Evolutionary conservation across 306 rosid species (phyloP).

Genomic region (Calophaca sinica): DNA sequence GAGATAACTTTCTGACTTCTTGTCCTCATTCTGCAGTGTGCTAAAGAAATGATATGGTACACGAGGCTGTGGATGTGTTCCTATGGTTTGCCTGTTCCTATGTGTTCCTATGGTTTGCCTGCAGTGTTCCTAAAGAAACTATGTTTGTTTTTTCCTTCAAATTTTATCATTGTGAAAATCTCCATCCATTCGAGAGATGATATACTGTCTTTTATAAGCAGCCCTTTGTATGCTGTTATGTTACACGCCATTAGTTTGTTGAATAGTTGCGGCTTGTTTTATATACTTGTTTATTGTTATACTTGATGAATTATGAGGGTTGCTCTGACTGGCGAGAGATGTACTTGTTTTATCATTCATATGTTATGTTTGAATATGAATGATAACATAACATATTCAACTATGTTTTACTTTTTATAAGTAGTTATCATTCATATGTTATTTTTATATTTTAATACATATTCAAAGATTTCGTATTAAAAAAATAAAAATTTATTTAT

Average conservation of each 20-base stretch:
- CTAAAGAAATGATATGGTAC: slow-evolving; percentile 79
- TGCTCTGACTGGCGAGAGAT: background rate
- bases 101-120: slow-evolving; percentile 42
- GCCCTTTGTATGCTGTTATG: slow-evolving; percentile 40
- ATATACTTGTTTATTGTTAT: slow-evolving; percentile 5
- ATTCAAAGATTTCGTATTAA: too few species aligned
- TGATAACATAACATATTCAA: too few species aligned
- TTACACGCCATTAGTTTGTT: slow-evolving; percentile 29
- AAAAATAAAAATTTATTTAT: too few species aligned
- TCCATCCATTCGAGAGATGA: slow-evolving; percentile 30
- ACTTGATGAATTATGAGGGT: slow-evolving; percentile 7
- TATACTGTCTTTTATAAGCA: slow-evolving; percentile 12
- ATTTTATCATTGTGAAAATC: slow-evolving; percentile 37
- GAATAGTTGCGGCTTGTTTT: slow-evolving; percentile 16
- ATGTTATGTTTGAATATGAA: too few species aligned
- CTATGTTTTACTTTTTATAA: too few species aligned
- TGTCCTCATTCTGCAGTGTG: slow-evolving; percentile 64
- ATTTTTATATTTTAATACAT: too few species aligned
- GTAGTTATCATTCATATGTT: too few species aligned
- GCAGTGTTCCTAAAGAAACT: slow-evolving; percentile 29
- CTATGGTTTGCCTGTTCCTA: slow-evolving; percentile 36
- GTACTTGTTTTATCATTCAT: background rate
- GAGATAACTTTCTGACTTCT: slow-evolving; percentile 38
- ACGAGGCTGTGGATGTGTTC: slow-evolving; percentile 30
- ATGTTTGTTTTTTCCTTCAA: slow-evolving; percentile 36